These are phyloP conservation scores for Rubia occidens DNA, from an alignment of 305 asterid genomes.

Conservation along the genomic window DNA sequence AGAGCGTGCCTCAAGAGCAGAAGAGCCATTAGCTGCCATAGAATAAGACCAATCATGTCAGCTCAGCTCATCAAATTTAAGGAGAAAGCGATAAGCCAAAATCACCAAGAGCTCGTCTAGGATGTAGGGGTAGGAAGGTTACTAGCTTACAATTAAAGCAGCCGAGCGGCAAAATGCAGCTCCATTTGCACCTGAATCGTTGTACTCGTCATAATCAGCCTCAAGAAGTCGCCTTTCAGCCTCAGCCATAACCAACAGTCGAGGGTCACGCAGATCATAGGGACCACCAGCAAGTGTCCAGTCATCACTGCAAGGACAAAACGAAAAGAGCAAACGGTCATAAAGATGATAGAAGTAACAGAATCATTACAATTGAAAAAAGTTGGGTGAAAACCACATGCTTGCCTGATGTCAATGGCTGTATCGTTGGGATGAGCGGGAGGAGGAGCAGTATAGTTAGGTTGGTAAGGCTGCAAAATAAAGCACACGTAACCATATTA, in stretches of 20 bases:
- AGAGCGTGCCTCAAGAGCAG: constrained; percentile 42
- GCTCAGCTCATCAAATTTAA: background rate
- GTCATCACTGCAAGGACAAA: constrained; percentile 24
- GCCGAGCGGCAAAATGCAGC: constrained; percentile 48
- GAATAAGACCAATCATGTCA: background rate
- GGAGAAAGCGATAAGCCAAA: background rate
- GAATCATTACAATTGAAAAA: background rate
- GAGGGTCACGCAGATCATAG: constrained; percentile 36
- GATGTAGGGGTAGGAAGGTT: background rate
- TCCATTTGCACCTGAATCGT: constrained; percentile 41
- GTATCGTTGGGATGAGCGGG: constrained; percentile 29
- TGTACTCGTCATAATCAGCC: constrained; percentile 41
- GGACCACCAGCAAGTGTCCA: constrained; percentile 45
- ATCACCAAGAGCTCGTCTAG: background rate
- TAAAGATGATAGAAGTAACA: background rate
- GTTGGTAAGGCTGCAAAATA: constrained; percentile 36
- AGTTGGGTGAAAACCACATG: background rate
- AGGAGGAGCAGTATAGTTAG: constrained; percentile 45
- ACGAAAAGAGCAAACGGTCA: constrained; percentile 7
- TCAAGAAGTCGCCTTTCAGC: constrained; percentile 40
- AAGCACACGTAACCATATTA: background rate
- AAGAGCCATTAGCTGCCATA: constrained; percentile 43
- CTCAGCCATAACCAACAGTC: constrained; percentile 38
- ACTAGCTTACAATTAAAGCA: constrained; percentile 36
- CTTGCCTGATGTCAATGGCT: constrained; percentile 35